These are phyloP conservation scores for Plasmodium knowlesi DNA, from an alignment of 169 alveolate species.

Conservation along the genomic window DNA sequence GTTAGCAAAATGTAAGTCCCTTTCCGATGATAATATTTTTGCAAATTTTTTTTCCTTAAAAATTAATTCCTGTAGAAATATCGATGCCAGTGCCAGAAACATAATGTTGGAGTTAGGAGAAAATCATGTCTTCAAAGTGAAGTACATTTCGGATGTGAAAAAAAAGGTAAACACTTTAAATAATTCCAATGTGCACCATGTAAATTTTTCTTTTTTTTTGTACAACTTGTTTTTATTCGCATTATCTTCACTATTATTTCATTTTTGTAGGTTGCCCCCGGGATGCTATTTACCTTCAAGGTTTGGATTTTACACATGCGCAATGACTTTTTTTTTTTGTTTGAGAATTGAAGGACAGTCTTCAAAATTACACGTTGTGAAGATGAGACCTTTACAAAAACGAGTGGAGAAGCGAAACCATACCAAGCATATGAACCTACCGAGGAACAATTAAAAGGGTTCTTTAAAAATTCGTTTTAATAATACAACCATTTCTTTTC, in stretches of 20 bases:
- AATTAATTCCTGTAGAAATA: constrained; percentile 10
- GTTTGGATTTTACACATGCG: constrained; percentile 4
- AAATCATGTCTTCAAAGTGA: constrained; percentile 17
- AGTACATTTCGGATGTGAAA: constrained; percentile 35
- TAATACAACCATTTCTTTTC: background rate
- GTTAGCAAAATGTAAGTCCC: background rate
- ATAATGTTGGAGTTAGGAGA: constrained; percentile 13
- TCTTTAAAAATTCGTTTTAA: background rate
- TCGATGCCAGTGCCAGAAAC: constrained; percentile 35
- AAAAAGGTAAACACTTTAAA: constrained; percentile 47
- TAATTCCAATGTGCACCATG: background rate
- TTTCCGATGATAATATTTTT: background rate
- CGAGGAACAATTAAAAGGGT: background rate
- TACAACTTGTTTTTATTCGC: background rate
- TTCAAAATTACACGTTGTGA: background rate
- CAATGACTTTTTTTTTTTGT: background rate
- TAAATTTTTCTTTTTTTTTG: background rate
- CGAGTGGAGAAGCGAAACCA: background rate
- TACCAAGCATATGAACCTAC: background rate
- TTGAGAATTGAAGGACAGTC: background rate
- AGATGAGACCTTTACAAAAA: background rate
- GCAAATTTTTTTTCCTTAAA: background rate
- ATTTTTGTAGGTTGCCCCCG: constrained; percentile 62
- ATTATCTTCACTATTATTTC: background rate
- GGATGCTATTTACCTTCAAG: constrained; percentile 65